Evolutionary conservation across 106 monocot species (phyloP), one percentile per base, ranked within the genome.

Genomic region (Dactylorhiza incarnata): DNA sequence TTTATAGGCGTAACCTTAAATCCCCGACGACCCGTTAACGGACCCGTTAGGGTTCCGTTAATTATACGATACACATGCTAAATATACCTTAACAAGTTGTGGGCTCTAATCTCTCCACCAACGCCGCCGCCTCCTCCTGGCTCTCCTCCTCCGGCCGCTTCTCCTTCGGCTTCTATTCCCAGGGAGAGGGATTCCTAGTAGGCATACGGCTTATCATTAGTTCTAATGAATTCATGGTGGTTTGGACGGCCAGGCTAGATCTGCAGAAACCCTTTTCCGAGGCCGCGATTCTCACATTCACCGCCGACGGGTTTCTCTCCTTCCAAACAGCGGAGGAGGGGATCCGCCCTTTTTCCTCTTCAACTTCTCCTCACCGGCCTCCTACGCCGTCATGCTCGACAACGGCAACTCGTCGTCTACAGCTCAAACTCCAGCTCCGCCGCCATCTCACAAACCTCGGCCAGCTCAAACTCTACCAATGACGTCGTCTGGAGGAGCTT

Each of bases 391-490:
- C 68, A 68, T 68, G 68, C 68, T 68, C 9, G 68, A 44, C 0
- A 44, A 44, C 44, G 68, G 68, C 5, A 68, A 68, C 15, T 68
- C 11, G 59, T 59, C 59, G 59, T 59, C 59, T 59, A 59, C 59
- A 14, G 59, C 1, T 0, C 13, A 11, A 59, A 19, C n/a, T 1
- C n/a, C n/a, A n/a, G n/a, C n/a, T n/a, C 59, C 59, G 2, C 59
- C 1, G n/a, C 1, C 13, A 6, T 19, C 59, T 9, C 4, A 17
- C 5, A 5, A 10, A 59, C 5, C 12, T 17, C 59, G n/a, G 59
- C 6, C 29, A 29, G 59, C n/a, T 59, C 59, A 7, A 59, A 19
- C 59, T 59, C 19, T 7, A 17, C 13, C 59, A 19, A 2, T n/a
- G n/a, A n/a, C 12, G 0, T 59, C 13, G n/a, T 59, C 37, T 37